Conservation (phyloP, 1,284 basidiomycete species). For the Marasmius oreades region DNA sequence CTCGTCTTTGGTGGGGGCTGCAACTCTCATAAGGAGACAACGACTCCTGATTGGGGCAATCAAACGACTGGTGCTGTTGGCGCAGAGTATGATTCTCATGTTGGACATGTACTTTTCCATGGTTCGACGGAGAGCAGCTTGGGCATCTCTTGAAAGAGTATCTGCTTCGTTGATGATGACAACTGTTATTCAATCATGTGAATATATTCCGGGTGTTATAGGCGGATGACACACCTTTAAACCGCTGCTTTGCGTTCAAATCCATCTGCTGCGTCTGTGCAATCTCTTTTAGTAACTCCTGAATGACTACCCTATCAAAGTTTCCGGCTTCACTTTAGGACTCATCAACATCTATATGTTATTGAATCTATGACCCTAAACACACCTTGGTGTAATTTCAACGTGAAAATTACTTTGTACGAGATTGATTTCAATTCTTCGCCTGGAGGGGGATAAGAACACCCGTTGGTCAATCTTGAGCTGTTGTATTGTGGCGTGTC, state of each 20-base stretch:
- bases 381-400: slow-evolving; percentile 93
- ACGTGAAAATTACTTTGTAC: slow-evolving; percentile 98
- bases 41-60: slow-evolving; percentile 97
- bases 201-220: background rate
- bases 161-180: slow-evolving; percentile 99
- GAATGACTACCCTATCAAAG: slow-evolving; percentile 94
- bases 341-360: background rate
- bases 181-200: slow-evolving; percentile 46
- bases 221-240: slow-evolving; percentile 71
- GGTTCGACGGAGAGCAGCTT: slow-evolving; percentile 93
- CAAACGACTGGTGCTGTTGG: slow-evolving; percentile 95
- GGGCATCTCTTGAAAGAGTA: slow-evolving; percentile 90
- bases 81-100: slow-evolving; percentile 94
- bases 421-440: slow-evolving; percentile 95
- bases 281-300: slow-evolving; percentile 97
- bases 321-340: slow-evolving; percentile 85
- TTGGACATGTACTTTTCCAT: slow-evolving; percentile 99
- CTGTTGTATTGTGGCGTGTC: slow-evolving; percentile 36
- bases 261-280: slow-evolving; percentile 99
- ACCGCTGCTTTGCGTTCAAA: slow-evolving; percentile 90
- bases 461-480: slow-evolving; percentile 98
- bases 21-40: slow-evolving; percentile 91
- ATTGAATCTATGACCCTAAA: slow-evolving; percentile 1
- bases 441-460: slow-evolving; percentile 91
- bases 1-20: slow-evolving; percentile 80